Evolutionary conservation across 2,329 filamentous ascomycete genomes (phyloP).

Genomic region (Fusarium verrucosum): DNA sequence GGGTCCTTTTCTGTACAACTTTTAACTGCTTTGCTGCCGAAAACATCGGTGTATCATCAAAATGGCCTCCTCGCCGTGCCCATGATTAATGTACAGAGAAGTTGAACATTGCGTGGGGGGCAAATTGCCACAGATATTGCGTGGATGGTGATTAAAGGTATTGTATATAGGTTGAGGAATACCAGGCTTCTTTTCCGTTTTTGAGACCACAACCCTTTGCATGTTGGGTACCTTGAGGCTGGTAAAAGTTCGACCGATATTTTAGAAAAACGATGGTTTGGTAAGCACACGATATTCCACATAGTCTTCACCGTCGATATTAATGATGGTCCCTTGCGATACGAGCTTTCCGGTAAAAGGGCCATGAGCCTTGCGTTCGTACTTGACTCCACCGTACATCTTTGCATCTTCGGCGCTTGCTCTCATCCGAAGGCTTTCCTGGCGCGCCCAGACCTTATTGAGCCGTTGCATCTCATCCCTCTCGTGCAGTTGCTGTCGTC

Average conservation of each 20-base stretch:
- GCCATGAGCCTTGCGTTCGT: conserved; percentile 68
- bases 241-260: no score
- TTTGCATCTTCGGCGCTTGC: conserved; percentile 62
- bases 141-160: not conserved
- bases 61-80: conserved; percentile 13
- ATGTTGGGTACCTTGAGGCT: not conserved
- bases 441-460: conserved; percentile 64
- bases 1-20: conserved; percentile 17
- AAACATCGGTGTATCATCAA: conserved; percentile 13
- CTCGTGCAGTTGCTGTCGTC: conserved; percentile 55
- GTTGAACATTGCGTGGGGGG: not conserved
- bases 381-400: conserved; percentile 68
- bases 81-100: conserved; percentile 19
- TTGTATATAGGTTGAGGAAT: not conserved
- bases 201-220: not conserved
- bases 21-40: conserved; percentile 13
- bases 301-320: conserved; percentile 72
- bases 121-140: no score
- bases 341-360: conserved; percentile 72
- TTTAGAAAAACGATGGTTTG: conserved; percentile 68
- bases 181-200: not conserved
- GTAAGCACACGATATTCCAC: conserved; percentile 73
- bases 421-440: conserved; percentile 59
- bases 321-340: conserved; percentile 68
- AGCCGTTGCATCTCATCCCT: conserved; percentile 61